A percentile compares a stretch with the other conserved stretches of the same genome.
Evolutionary conservation across 371 early-diverging fungal species (phyloP).

Genomic region (Lichtheimia ramosa): DNA sequence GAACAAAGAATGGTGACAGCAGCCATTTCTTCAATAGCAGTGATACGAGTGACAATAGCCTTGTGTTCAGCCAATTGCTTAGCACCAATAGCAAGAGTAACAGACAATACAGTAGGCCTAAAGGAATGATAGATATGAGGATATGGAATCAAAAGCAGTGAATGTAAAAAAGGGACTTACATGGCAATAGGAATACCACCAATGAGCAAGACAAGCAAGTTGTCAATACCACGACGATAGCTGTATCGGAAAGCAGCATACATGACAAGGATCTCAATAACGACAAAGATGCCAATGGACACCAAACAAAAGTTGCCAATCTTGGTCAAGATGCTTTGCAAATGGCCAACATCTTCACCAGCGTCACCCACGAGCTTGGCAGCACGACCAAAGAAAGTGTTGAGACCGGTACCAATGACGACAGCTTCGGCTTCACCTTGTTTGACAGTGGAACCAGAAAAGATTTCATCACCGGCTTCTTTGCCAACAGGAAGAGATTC

Average conservation of each 20-base stretch:
- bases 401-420: conserved; percentile 82
- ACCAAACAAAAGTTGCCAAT: conserved; percentile 88
- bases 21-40: conserved; percentile 91
- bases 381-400: conserved; percentile 91
- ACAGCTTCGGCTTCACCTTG: conserved; percentile 91
- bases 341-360: conserved; percentile 83
- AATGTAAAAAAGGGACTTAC: conserved; percentile 21
- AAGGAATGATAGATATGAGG: background rate
- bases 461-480: conserved; percentile 69
- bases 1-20: conserved; percentile 92
- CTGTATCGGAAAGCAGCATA: conserved; percentile 72
- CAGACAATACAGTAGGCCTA: conserved; percentile 80
- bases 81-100: conserved; percentile 93
- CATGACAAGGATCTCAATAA: conserved; percentile 83
- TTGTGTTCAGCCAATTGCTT: conserved; percentile 91
- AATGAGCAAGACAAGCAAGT: conserved; percentile 73
- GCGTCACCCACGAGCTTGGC: conserved; percentile 80
- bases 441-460: conserved; percentile 85
- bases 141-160: background rate
- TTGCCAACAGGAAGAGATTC: conserved; percentile 78
- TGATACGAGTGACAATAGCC: conserved; percentile 88
- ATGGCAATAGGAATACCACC: conserved; percentile 83
- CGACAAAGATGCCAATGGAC: conserved; percentile 70
- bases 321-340: conserved; percentile 86
- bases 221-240: conserved; percentile 73